Evolutionary conservation across 2,329 filamentous ascomycete species (phyloP), one percentile per base, ranked within the genome.

Genomic region (Fusarium burgessii): DNA sequence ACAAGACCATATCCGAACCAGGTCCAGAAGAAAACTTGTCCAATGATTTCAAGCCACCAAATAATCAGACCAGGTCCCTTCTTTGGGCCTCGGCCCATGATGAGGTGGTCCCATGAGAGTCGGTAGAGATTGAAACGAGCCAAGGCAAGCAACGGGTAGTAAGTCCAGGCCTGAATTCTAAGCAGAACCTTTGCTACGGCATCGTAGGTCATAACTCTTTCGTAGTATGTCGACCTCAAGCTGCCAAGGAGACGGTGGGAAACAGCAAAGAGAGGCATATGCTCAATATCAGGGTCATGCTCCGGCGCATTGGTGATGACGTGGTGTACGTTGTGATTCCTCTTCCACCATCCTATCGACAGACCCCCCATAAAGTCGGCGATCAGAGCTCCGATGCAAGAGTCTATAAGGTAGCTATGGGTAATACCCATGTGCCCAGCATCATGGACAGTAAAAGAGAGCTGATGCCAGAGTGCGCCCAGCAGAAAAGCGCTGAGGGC

Each of bases 361-460:
- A 99, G 82, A 0, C 96, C 96, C 40, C 96, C 96, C 23, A 96
- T 84, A 75, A 92, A 98, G 79, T 97, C 92, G 57, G 95, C 94
- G 76, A 98, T 92, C 71, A 97, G 83, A 77, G 98, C 97, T 51
- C 94, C 95, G 68, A 99, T 93, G 51, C 92, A 86, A 3, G 92
- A 92, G 80, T 99, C 96, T 40, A 90, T 82, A 52, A 92, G 90
- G 79, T 95, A 98, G 78, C 91, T 87, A 81, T 98, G 95, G 4
- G 96, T 99, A 75, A 99, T 97, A 72, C 93, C 96, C 92, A 98
- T 97, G 81, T 99, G 96, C 10, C 94, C 95, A 54, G 95, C 93
- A 84, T 99, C 96, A 80, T 99, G 96, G 66, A 93, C 96, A 2
- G 92, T 91, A 78, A 99, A 99, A 55, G 95, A 92, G 32, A 98